phyloP scores from a whole-genome alignment of 768 basidiomycete genomes.

The Mycena galericulata region DNA sequence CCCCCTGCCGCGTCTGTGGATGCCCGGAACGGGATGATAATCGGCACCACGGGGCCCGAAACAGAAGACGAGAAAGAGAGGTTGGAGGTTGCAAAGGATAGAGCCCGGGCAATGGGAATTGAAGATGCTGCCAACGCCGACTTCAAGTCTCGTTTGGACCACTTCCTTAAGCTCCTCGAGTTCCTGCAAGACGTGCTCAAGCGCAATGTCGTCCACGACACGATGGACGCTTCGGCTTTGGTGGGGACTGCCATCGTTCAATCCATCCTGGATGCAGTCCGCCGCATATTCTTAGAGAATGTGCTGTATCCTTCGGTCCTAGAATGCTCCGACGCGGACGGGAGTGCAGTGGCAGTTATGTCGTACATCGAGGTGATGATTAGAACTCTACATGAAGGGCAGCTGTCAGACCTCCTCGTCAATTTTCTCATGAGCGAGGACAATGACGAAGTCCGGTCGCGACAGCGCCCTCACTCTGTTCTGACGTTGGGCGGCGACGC shows the following conservation, averaged over 20 bases:
- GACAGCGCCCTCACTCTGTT: constrained; percentile 57
- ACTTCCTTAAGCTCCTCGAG: constrained; percentile 90
- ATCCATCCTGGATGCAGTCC: constrained; percentile 85
- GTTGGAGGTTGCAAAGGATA: constrained; percentile 60
- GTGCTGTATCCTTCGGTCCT: constrained; percentile 93
- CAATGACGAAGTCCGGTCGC: constrained; percentile 68
- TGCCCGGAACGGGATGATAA: constrained; percentile 70
- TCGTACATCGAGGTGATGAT: constrained; percentile 94
- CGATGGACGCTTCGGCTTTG: constrained; percentile 68
- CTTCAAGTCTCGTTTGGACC: constrained; percentile 84
- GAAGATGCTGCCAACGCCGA: constrained; percentile 82
- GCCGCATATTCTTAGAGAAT: constrained; percentile 90
- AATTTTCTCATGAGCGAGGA: constrained; percentile 89
- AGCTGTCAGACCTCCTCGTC: constrained; percentile 77
- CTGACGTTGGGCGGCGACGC: constrained; percentile 56
- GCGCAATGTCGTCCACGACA: constrained; percentile 66
- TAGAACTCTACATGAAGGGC: constrained; percentile 75
- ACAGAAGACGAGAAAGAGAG: constrained; percentile 68
- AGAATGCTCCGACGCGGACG: constrained; percentile 92
- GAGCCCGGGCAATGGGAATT: constrained; percentile 70
- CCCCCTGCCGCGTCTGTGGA: constrained; percentile 55
- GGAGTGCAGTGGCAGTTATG: constrained; percentile 96
- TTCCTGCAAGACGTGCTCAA: constrained; percentile 91
- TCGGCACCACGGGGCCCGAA: constrained; percentile 72
- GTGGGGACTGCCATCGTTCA: constrained; percentile 87